These are phyloP conservation scores for Didymellaceae sp. DNA, from an alignment of 2,329 filamentous ascomycete genomes.

Conservation along the genomic window DNA sequence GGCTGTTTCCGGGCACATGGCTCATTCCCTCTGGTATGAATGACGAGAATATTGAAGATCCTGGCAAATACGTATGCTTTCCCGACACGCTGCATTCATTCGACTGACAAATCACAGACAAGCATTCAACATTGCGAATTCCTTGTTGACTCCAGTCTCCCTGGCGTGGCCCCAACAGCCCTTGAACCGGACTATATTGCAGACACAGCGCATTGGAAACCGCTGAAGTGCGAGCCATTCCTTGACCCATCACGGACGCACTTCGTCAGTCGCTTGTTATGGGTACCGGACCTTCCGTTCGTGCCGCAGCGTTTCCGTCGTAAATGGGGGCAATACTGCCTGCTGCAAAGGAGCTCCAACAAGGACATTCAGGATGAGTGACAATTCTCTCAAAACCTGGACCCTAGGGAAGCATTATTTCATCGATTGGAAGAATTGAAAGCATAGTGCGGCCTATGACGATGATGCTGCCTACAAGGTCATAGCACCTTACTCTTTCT, in stretches of 20 bases:
- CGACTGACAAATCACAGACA: slow-evolving; percentile 53
- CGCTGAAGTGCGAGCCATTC: slow-evolving; percentile 76
- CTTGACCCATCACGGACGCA: slow-evolving; percentile 79
- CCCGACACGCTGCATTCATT: neutral
- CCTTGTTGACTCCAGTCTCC: slow-evolving; percentile 85
- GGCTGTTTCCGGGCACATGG: slow-evolving; percentile 84
- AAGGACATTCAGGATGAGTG: neutral
- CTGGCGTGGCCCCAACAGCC: slow-evolving; percentile 63
- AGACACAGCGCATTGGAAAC: slow-evolving; percentile 78
- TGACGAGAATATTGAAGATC: slow-evolving; percentile 85
- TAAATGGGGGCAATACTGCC: slow-evolving; percentile 87
- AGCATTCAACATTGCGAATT: slow-evolving; percentile 79
- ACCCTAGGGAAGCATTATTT: no score
- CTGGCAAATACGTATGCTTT: slow-evolving; percentile 78
- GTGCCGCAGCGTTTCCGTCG: slow-evolving; percentile 74
- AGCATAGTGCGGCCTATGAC: neutral
- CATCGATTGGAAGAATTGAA: slow-evolving; percentile 6
- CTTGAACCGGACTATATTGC: slow-evolving; percentile 82
- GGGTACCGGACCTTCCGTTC: slow-evolving; percentile 75
- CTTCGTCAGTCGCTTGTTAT: slow-evolving; percentile 76
- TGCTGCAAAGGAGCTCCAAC: slow-evolving; percentile 65
- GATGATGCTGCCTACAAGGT: neutral
- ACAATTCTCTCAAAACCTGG: neutral
- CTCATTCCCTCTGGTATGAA: slow-evolving; percentile 85
- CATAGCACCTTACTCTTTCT: neutral